A percentile compares a stretch with the other conserved stretches of the same genome.
Conservation (phyloP, 305 asterid species). For the Fraxinus albicans region DNA sequence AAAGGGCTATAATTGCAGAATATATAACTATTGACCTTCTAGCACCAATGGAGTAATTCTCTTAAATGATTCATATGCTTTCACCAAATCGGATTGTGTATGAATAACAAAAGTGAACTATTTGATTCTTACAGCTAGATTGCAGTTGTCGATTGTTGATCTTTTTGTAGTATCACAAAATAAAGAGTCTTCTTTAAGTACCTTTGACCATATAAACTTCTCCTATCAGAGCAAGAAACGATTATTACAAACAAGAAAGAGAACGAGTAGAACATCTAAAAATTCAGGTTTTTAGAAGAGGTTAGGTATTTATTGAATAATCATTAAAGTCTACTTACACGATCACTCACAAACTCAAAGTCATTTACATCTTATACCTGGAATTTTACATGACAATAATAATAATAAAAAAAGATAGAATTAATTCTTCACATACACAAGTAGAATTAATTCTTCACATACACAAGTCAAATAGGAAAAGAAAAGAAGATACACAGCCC, state of each 20-base stretch:
- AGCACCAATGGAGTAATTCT: constrained; percentile 30
- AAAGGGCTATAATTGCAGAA: background rate
- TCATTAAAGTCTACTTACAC: constrained; percentile 38
- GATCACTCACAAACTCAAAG: constrained; percentile 62
- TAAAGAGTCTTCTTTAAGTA: constrained; percentile 54
- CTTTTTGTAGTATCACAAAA: constrained; percentile 63
- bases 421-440: background rate
- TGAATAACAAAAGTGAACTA: constrained; percentile 64
- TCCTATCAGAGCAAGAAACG: background rate
- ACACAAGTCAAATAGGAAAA: background rate
- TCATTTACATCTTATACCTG: constrained; percentile 62
- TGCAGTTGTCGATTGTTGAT: constrained; percentile 75
- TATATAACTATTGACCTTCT: constrained; percentile 19
- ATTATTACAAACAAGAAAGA: background rate
- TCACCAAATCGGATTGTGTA: constrained; percentile 54
- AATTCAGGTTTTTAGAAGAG: background rate
- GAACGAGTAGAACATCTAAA: background rate
- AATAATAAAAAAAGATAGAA: no score
- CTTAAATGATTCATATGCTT: constrained; percentile 63
- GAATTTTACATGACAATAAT: constrained; percentile 1
- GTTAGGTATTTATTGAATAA: background rate
- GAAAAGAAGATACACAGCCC: background rate
- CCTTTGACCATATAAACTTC: constrained; percentile 36
- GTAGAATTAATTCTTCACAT: background rate
- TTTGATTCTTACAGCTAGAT: constrained; percentile 61